A percentile compares a stretch with the other conserved stretches of the same genome.
Conservation (phyloP, 2,329 filamentous ascomycete genomes). For the Talaromyces marneffei region DNA sequence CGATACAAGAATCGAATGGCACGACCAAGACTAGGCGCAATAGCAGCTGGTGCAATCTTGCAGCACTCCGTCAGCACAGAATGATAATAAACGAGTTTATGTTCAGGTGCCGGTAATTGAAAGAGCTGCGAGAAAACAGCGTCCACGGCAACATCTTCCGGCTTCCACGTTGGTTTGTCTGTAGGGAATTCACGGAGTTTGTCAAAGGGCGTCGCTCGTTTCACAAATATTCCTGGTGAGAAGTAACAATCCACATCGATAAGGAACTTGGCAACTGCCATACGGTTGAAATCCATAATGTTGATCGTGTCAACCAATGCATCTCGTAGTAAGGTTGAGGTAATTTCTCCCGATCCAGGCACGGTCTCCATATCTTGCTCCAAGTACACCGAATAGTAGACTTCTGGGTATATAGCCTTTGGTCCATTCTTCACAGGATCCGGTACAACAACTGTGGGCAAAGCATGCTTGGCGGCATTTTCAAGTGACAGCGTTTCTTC, state of each 20-base stretch:
- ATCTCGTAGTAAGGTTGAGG: conserved; percentile 78
- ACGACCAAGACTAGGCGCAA: conserved; percentile 85
- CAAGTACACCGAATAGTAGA: conserved; percentile 88
- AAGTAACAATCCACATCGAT: conserved; percentile 97
- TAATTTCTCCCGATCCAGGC: conserved; percentile 67
- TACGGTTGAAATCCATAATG: conserved; percentile 85
- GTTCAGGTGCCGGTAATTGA: conserved; percentile 76
- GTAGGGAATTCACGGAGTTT: conserved; percentile 64
- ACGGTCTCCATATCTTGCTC: conserved; percentile 86
- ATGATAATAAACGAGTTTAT: conserved; percentile 96
- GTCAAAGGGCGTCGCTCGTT: conserved; percentile 88
- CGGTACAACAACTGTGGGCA: conserved; percentile 72
- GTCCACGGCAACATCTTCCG: conserved; percentile 95
- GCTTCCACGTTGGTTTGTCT: conserved; percentile 79
- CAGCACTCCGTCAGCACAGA: conserved; percentile 90
- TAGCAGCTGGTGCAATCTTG: conserved; percentile 92
- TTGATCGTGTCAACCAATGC: conserved; percentile 89
- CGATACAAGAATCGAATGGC: conserved; percentile 90
- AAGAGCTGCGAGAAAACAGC: conserved; percentile 94
- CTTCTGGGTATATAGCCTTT: conserved; percentile 77
- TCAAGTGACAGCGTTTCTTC: conserved; percentile 54
- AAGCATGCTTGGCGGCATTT: conserved; percentile 62
- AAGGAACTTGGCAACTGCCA: conserved; percentile 76
- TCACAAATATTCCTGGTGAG: conserved; percentile 80
- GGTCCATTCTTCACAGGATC: conserved; percentile 67